Conservation (phyloP, 805 yeast species). For the Ogataea salicorniae region DNA sequence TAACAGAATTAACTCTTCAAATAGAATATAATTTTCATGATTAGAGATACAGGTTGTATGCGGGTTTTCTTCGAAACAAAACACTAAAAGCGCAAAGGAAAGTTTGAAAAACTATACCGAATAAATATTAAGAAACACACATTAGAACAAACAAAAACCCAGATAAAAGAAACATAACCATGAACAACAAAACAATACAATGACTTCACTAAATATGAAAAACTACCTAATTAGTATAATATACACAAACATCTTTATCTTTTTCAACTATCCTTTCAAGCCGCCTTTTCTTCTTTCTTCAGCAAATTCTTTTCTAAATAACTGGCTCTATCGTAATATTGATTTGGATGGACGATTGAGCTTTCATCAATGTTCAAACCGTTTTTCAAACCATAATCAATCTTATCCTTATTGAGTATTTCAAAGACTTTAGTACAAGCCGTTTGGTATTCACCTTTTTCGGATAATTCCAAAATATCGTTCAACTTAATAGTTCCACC, state of each 20-base stretch:
- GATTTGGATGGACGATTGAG: conserved; percentile 79
- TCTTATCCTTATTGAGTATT: conserved; percentile 47
- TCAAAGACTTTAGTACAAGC: conserved; percentile 93
- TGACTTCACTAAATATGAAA: no score
- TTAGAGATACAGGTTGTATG: no score
- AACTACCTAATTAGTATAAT: no score
- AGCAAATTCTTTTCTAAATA: conserved; percentile 40
- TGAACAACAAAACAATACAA: no score
- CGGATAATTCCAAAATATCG: conserved; percentile 61
- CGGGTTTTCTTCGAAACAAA: no score
- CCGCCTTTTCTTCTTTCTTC: conserved; percentile 10
- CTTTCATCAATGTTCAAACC: conserved; percentile 47
- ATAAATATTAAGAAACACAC: neutral
- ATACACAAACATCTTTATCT: no score
- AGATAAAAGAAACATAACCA: no score
- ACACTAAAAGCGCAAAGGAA: neutral
- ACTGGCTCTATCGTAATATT: conserved; percentile 75
- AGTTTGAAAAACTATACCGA: neutral
- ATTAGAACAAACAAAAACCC: no score
- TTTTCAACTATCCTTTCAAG: no score
- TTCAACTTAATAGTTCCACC: conserved; percentile 48
- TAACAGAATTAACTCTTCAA: no score
- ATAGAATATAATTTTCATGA: no score
- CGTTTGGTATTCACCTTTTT: conserved; percentile 65
- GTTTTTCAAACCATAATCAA: conserved; percentile 30